Conservation (phyloP, 768 basidiomycete genomes). For the Crucibulum laeve region DNA sequence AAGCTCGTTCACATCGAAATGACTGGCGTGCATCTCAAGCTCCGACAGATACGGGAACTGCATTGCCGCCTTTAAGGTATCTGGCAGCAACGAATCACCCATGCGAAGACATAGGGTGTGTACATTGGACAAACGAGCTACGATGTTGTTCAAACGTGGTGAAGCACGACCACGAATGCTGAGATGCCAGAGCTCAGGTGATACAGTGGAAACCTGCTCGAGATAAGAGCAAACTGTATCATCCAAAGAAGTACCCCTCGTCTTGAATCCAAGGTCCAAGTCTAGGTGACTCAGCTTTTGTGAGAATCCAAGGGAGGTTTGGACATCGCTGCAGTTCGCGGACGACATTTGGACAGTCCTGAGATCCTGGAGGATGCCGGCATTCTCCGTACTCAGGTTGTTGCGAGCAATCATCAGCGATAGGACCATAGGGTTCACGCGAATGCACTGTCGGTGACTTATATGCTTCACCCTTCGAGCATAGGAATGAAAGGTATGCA, state of each 20-base stretch:
- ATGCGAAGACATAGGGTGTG: constrained; percentile 33
- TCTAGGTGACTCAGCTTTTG: constrained; percentile 27
- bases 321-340: constrained; percentile 14
- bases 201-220: constrained; percentile 20
- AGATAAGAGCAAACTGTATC: constrained; percentile 20
- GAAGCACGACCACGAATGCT: constrained; percentile 33
- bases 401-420: constrained; percentile 11
- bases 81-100: constrained; percentile 29
- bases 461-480: constrained; percentile 32
- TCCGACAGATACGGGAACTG: constrained; percentile 30
- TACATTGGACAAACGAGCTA: constrained; percentile 28
- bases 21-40: constrained; percentile 40
- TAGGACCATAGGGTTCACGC: constrained; percentile 18
- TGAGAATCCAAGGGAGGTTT: constrained; percentile 29
- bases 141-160: constrained; percentile 20
- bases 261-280: constrained; percentile 35
- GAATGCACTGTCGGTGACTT: constrained; percentile 20
- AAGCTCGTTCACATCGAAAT: constrained; percentile 24
- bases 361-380: constrained; percentile 21
- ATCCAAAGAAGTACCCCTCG: constrained; percentile 11
- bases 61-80: constrained; percentile 31
- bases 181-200: constrained; percentile 26
- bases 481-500: constrained; percentile 25
- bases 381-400: not conserved
- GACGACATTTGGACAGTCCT: constrained; percentile 23